Conservation (phyloP, 495 filamentous ascomycete genomes). For the Astrothelium macrocarpum region DNA sequence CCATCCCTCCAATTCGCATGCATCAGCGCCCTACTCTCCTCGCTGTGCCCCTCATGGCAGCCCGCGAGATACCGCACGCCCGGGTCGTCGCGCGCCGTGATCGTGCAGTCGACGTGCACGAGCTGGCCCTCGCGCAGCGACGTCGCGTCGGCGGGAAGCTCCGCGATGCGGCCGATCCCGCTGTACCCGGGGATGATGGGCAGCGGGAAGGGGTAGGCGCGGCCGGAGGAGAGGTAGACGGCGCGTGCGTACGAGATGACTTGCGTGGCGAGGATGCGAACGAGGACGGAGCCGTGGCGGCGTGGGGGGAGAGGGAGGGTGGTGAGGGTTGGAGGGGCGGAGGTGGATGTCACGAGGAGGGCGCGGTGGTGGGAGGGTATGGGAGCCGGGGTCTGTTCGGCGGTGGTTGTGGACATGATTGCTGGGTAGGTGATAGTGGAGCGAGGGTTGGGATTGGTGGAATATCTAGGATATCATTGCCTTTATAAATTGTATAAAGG, state of each 20-base stretch:
- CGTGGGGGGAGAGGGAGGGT: conserved; percentile 27
- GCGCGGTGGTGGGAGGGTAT: background rate
- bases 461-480: background rate
- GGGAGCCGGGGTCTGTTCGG: background rate
- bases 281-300: conserved; percentile 26
- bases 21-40: conserved; percentile 25
- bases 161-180: conserved; percentile 39
- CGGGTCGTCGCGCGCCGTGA: conserved; percentile 39
- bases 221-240: conserved; percentile 26
- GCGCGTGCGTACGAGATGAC: conserved; percentile 27
- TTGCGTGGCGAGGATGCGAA: conserved; percentile 26
- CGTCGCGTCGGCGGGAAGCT: conserved; percentile 39
- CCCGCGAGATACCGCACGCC: conserved; percentile 30
- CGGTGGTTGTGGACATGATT: background rate
- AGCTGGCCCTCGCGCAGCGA: conserved; percentile 37
- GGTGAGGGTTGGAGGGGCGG: conserved; percentile 21
- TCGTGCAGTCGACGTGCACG: conserved; percentile 37
- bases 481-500: background rate
- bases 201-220: conserved; percentile 23
- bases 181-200: conserved; percentile 21
- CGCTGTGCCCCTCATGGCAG: conserved; percentile 24
- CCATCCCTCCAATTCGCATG: conserved; percentile 30
- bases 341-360: conserved; percentile 12
- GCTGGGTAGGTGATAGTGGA: background rate
- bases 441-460: background rate